These are phyloP conservation scores for Fusarium ambrosium DNA, from an alignment of 2,329 filamentous ascomycete genomes.

Conservation along the genomic window DNA sequence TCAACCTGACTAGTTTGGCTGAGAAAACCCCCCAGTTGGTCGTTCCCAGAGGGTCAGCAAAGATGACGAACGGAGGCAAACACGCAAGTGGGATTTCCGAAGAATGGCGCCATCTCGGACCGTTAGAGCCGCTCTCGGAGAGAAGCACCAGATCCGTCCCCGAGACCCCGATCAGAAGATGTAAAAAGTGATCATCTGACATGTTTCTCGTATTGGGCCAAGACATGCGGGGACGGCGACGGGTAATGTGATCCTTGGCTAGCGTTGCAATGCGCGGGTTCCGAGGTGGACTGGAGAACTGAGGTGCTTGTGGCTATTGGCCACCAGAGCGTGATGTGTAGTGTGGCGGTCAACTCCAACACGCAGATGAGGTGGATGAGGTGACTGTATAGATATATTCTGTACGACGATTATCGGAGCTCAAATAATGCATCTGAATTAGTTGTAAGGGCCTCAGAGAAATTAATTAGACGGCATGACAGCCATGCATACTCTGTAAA, in stretches of 20 bases:
- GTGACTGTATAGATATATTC: no score
- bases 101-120: constrained; percentile 1
- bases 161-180: background rate
- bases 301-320: background rate
- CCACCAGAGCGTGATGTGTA: background rate
- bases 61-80: background rate
- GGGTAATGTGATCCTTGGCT: background rate
- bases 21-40: no score
- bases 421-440: background rate
- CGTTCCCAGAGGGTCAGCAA: background rate
- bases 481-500: background rate
- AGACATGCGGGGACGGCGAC: background rate
- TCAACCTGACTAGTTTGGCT: no score
- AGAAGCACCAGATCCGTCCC: background rate
- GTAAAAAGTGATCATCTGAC: background rate
- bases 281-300: background rate
- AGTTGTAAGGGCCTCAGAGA: background rate
- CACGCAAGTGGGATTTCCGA: background rate
- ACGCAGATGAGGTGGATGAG: background rate
- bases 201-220: background rate
- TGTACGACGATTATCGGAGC: no score
- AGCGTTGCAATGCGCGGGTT: background rate
- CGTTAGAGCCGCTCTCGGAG: background rate
- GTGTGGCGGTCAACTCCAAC: background rate
- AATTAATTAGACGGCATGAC: background rate